Conservation (phyloP, 495 filamentous ascomycete genomes). For the Penicillium taxi region DNA sequence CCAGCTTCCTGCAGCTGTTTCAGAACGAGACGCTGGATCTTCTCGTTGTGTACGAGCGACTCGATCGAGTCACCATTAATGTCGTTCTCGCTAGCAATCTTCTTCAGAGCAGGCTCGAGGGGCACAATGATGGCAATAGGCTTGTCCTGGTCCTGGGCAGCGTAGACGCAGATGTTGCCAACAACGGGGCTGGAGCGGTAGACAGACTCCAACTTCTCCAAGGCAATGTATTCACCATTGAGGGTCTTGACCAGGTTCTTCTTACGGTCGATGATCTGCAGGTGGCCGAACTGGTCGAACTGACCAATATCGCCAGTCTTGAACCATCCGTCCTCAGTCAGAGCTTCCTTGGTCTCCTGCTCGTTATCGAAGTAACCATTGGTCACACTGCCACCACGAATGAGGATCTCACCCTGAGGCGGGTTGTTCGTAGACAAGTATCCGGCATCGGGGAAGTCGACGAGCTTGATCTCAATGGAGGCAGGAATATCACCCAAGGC, state of each 20-base stretch:
- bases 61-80: constrained; percentile 65
- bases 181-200: constrained; percentile 83
- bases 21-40: constrained; percentile 69
- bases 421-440: constrained; percentile 82
- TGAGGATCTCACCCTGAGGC: constrained; percentile 92
- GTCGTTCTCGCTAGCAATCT: constrained; percentile 64
- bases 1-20: constrained; percentile 74
- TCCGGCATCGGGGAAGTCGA: constrained; percentile 90
- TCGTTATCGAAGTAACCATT: constrained; percentile 73
- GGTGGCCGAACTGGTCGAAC: constrained; percentile 71
- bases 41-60: constrained; percentile 74
- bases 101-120: constrained; percentile 74
- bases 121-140: constrained; percentile 94
- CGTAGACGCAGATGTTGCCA: constrained; percentile 92
- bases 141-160: constrained; percentile 69
- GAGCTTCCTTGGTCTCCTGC: constrained; percentile 68
- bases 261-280: constrained; percentile 92
- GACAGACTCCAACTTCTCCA: constrained; percentile 96
- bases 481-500: constrained; percentile 77
- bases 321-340: constrained; percentile 83
- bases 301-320: constrained; percentile 94
- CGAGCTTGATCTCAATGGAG: constrained; percentile 82
- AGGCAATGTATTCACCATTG: constrained; percentile 94
- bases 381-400: constrained; percentile 70
- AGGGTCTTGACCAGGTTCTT: constrained; percentile 96